Conservation (phyloP, 1,139 yeast genomes). For the Candida smagusa region DNA sequence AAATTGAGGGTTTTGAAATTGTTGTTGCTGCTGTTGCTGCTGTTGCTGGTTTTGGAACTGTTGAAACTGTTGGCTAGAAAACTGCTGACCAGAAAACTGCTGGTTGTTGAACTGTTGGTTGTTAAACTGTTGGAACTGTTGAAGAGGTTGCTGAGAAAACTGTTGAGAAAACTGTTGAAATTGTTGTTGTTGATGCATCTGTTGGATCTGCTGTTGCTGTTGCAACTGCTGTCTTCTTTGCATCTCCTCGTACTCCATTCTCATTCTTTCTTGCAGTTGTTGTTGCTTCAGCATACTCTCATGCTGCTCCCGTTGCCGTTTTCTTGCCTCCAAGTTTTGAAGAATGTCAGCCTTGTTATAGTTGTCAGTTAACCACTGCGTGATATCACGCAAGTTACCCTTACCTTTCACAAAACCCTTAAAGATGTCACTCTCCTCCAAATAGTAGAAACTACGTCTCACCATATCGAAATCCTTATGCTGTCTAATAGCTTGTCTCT, state of each 20-base stretch:
- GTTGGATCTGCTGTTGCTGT: constrained; percentile 1
- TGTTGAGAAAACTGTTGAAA: constrained; percentile 5
- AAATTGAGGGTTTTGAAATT: not conserved
- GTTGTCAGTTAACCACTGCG: constrained; percentile 45
- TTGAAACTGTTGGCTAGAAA: not conserved
- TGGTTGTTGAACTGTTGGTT: not conserved
- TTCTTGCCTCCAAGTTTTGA: constrained; percentile 21
- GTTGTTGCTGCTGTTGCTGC: constrained; percentile 5
- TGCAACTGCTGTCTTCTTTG: constrained; percentile 16
- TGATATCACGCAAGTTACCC: constrained; percentile 53
- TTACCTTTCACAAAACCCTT: constrained; percentile 61
- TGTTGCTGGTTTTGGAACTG: not conserved
- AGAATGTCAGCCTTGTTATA: constrained; percentile 30
- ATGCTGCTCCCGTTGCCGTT: constrained; percentile 8
- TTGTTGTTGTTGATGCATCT: constrained; percentile 2
- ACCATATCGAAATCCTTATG: constrained; percentile 49
- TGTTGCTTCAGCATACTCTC: constrained; percentile 10
- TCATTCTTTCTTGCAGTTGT: constrained; percentile 16
- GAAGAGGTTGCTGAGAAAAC: not conserved
- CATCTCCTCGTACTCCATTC: constrained; percentile 13
- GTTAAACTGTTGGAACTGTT: constrained; percentile 4
- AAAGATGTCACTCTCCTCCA: constrained; percentile 50
- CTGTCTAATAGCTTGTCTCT: constrained; percentile 38
- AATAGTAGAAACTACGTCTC: constrained; percentile 43
- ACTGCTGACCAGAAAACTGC: not conserved